A percentile compares a stretch with the other conserved stretches of the same genome.
phyloP scores from a whole-genome alignment of 306 rosid genomes.

The Casuarina equisetifolia region DNA sequence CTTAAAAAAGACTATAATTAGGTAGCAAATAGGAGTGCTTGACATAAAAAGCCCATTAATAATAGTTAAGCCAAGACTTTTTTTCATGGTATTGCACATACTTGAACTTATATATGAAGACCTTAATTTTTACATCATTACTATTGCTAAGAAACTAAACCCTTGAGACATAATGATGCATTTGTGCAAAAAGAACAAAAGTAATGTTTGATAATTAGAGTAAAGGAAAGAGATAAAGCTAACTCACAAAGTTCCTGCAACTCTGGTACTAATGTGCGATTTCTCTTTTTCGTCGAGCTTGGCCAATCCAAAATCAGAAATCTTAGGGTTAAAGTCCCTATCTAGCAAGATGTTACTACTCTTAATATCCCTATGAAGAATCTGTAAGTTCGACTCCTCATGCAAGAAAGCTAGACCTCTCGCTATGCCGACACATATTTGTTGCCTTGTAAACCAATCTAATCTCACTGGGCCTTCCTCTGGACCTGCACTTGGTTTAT shows the following conservation, averaged over 20 bases:
- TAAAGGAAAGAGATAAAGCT: not conserved
- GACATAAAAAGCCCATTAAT: not conserved
- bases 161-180: no score
- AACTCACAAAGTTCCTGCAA: slow-evolving; percentile 50
- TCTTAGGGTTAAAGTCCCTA: slow-evolving; percentile 61
- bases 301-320: slow-evolving; percentile 81
- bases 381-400: no score
- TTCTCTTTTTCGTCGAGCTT: slow-evolving; percentile 68
- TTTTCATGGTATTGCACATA: not conserved
- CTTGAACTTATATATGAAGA: not conserved
- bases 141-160: not conserved
- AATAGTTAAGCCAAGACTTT: not conserved
- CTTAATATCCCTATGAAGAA: no score
- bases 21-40: not conserved
- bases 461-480: no score
- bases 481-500: no score
- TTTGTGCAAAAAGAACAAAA: not conserved
- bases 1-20: not conserved
- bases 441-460: no score
- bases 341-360: slow-evolving; percentile 38
- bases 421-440: no score
- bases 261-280: slow-evolving; percentile 68
- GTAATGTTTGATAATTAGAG: not conserved
- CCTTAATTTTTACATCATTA: not conserved
- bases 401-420: no score